Percentiles rank a stretch among this genome's conserved stretches.
phyloP scores from a whole-genome alignment of 2,329 filamentous ascomycete genomes.

The Sporothrix luriei region DNA sequence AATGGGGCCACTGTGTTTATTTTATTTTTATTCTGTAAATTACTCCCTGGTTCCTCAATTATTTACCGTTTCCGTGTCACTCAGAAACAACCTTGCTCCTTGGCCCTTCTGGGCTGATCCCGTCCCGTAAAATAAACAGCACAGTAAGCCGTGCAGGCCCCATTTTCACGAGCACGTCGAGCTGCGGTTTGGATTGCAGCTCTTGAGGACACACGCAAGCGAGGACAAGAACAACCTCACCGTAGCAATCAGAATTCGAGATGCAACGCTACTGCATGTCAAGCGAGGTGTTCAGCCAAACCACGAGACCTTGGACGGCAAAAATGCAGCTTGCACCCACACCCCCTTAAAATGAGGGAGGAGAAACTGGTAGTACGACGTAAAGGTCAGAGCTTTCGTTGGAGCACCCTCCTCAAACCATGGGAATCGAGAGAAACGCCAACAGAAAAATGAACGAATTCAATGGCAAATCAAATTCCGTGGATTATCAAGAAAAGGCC shows the following conservation, averaged over 20 bases:
- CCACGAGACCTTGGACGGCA: not conserved
- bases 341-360: not conserved
- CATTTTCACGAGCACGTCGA: not conserved
- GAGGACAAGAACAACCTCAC: not conserved
- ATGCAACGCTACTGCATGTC: slow-evolving; percentile 16
- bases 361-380: not conserved
- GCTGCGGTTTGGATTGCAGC: not conserved
- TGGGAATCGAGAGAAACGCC: not conserved
- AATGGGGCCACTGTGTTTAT: not conserved
- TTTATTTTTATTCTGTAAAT: not conserved
- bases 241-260: slow-evolving; percentile 2
- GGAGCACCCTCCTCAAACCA: not conserved
- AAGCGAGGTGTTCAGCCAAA: slow-evolving; percentile 3
- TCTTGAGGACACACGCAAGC: too few relatives aligned
- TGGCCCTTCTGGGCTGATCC: slow-evolving; percentile 13
- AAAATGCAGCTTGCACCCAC: not conserved
- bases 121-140: not conserved
- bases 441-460: not conserved
- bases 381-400: slow-evolving; percentile 9
- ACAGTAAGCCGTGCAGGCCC: not conserved
- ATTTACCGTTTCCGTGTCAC: not conserved
- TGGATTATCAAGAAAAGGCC: not conserved
- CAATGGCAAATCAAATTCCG: not conserved
- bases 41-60: too few relatives aligned
- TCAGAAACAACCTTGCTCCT: not conserved